Evolutionary conservation across 345 rosid species (phyloP).

Genomic region (Iberis pinnata): DNA sequence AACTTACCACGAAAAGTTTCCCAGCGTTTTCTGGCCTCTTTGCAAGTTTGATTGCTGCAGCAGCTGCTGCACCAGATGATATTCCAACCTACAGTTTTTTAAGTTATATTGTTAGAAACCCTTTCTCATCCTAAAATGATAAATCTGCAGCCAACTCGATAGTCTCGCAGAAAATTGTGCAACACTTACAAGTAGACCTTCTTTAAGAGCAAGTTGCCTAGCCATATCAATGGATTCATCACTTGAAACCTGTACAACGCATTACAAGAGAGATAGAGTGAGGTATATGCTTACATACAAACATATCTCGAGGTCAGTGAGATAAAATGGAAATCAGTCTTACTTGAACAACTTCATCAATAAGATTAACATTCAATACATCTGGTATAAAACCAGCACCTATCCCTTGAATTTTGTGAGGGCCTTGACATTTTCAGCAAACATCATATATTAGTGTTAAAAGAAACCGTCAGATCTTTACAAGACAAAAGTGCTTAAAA

Average conservation of each 20-base stretch:
- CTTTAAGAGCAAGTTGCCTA: slow-evolving; percentile 64
- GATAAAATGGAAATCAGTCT: slow-evolving; percentile 16
- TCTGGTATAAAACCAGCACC: slow-evolving; percentile 90
- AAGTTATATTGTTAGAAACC: not conserved
- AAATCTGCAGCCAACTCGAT: not conserved
- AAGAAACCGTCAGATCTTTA: not conserved
- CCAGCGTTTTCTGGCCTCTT: slow-evolving; percentile 82
- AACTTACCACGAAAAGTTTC: slow-evolving; percentile 77
- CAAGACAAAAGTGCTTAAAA: not conserved
- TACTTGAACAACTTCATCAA: slow-evolving; percentile 87
- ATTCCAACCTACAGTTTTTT: slow-evolving; percentile 60
- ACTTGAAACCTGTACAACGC: slow-evolving; percentile 48
- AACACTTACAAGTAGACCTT: slow-evolving; percentile 73
- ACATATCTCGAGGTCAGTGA: not conserved
- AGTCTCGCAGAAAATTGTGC: not conserved
- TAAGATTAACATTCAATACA: slow-evolving; percentile 59
- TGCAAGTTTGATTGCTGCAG: slow-evolving; percentile 73
- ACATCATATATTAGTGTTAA: slow-evolving; percentile 5
- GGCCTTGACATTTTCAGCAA: slow-evolving; percentile 42
- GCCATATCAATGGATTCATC: slow-evolving; percentile 81
- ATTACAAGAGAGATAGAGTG: not conserved
- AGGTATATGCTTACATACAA: not conserved
- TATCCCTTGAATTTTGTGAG: slow-evolving; percentile 94
- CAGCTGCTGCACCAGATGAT: slow-evolving; percentile 84
- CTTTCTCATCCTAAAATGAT: not conserved